Percentiles rank a stretch among this genome's conserved stretches.
Conservation (phyloP, 2,329 filamentous ascomycete species). For the Fusarium devonianum region DNA sequence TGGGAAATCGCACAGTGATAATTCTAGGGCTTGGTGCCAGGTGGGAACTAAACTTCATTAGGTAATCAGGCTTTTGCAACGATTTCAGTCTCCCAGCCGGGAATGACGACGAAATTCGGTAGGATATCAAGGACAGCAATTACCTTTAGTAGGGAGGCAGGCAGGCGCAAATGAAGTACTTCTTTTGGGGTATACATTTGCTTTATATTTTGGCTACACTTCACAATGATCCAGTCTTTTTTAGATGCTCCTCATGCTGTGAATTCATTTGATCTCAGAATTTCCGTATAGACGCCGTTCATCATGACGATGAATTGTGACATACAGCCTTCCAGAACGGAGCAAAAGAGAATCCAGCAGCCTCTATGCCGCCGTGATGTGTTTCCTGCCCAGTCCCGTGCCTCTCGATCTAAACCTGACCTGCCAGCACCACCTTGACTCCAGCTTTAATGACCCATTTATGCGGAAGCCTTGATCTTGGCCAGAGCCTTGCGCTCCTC, state of each 20-base stretch:
- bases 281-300: conserved; percentile 73
- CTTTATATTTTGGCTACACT: conserved; percentile 43
- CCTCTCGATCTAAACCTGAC: conserved; percentile 50
- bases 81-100: conserved; percentile 5
- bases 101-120: conserved; percentile 17
- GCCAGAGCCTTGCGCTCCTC: conserved; percentile 96
- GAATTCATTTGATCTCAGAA: conserved; percentile 56
- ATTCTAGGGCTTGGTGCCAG: conserved; percentile 56
- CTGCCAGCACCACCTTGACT: conserved; percentile 45
- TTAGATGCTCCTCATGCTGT: conserved; percentile 45
- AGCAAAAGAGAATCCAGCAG: conserved; percentile 67
- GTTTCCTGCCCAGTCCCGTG: conserved; percentile 48
- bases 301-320: conserved; percentile 66
- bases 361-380: conserved; percentile 53
- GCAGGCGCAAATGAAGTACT: neutral
- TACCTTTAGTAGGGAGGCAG: too few relatives aligned
- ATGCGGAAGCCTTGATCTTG: conserved; percentile 86
- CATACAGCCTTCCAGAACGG: conserved; percentile 69
- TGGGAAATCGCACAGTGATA: conserved; percentile 49
- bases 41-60: conserved; percentile 50
- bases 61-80: conserved; percentile 46
- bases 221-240: conserved; percentile 44
- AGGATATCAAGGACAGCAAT: conserved; percentile 3
- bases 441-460: conserved; percentile 54
- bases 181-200: conserved; percentile 41